Evolutionary conservation across 1,139 yeast species (phyloP).

Genomic region (Saccharomyces hybrid): DNA sequence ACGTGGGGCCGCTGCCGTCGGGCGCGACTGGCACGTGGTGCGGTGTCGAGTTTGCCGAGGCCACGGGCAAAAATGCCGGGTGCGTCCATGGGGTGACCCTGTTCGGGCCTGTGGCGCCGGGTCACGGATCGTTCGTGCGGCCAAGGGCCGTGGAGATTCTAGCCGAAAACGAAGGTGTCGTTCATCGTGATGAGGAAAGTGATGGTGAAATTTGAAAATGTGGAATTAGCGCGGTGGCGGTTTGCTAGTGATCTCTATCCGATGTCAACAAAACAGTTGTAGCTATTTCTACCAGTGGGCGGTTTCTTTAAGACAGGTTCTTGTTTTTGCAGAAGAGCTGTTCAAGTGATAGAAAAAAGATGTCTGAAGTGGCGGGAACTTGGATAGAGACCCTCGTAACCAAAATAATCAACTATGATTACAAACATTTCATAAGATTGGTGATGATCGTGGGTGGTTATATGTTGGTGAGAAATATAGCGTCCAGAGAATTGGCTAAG

Average conservation of each 20-base stretch:
- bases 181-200: not conserved
- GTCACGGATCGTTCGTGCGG: constrained; percentile 60
- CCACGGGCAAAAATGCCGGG: constrained; percentile 80
- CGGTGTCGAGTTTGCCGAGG: constrained; percentile 68
- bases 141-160: constrained; percentile 25
- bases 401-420: not conserved
- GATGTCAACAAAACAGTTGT: not conserved
- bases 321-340: not conserved
- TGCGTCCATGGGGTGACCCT: constrained; percentile 56
- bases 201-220: not conserved
- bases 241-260: not conserved
- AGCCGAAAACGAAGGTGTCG: not conserved
- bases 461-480: constrained; percentile 37
- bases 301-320: not conserved
- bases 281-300: not conserved
- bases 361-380: not conserved
- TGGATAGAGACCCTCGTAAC: not conserved
- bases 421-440: constrained; percentile 31
- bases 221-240: constrained; percentile 1
- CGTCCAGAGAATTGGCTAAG: constrained; percentile 38
- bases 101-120: constrained; percentile 47
- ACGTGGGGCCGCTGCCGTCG: constrained; percentile 53
- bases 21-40: constrained; percentile 56
- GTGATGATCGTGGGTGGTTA: constrained; percentile 43
- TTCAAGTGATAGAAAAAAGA: not conserved